Percentiles rank a stretch among this genome's conserved stretches.
These are phyloP conservation scores for Pleurotus eryngii DNA, from an alignment of 768 basidiomycete species.

Conservation along the genomic window DNA sequence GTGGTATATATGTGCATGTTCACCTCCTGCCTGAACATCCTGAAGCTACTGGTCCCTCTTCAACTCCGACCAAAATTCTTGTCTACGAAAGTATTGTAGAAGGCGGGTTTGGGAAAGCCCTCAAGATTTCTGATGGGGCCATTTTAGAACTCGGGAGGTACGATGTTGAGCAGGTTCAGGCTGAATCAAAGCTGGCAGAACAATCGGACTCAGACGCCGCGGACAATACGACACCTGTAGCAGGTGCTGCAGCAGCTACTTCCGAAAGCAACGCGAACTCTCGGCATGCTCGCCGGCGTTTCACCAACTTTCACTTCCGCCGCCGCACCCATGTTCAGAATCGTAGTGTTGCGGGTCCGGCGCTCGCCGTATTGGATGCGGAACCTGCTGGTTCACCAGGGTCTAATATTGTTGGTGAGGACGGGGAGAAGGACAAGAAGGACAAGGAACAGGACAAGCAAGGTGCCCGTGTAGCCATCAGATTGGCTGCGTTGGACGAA, in stretches of 20 bases:
- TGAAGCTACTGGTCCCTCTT: constrained; percentile 35
- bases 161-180: constrained; percentile 30
- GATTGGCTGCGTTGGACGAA: constrained; percentile 78
- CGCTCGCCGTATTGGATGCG: constrained; percentile 74
- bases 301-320: constrained; percentile 67
- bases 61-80: constrained; percentile 41
- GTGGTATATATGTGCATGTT: constrained; percentile 75
- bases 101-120: constrained; percentile 77
- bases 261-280: constrained; percentile 12
- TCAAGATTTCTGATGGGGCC: constrained; percentile 76
- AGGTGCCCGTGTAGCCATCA: constrained; percentile 77
- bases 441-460: constrained; percentile 48
- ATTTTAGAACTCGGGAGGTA: constrained; percentile 79
- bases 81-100: constrained; percentile 67
- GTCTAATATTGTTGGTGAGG: constrained; percentile 28
- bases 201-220: constrained; percentile 9
- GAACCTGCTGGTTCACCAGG: constrained; percentile 37
- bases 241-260: background rate
- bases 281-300: constrained; percentile 45
- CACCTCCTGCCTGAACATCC: constrained; percentile 65
- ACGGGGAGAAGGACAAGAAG: constrained; percentile 38
- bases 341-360: constrained; percentile 66
- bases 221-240: background rate
- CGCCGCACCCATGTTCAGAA: constrained; percentile 42
- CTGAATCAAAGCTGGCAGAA: constrained; percentile 17